Evolutionary conservation across 2,329 filamentous ascomycete species (phyloP), one percentile per base, ranked within the genome.

Genomic region (Penicillium corylophilum): DNA sequence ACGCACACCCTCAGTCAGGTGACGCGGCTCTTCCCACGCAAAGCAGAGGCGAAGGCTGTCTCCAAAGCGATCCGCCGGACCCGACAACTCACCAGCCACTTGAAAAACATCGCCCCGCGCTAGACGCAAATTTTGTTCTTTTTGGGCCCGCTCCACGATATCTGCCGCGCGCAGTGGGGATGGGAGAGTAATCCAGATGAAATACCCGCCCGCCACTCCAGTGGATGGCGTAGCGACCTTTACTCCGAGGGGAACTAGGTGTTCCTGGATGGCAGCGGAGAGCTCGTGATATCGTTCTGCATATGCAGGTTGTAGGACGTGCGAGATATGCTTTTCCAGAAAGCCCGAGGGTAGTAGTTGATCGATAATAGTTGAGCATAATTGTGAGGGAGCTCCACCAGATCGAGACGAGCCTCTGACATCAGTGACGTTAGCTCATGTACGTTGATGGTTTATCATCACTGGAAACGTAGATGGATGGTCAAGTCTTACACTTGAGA

Each of bases 111-210:
- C 77, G 3, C 90, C 90, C 20, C 81, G 77, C 22, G 85, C 88
- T 20, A 94, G 76, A 23, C 85, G 78, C 50, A 95, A 69, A 42
- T 84, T 83, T 68, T 88, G 86, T 48, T 86, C 81, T 20, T 76
- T 71, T 63, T 79, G 74, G 15, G 86, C 86, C 35, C 76, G 75
- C 60, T 78, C 72, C 6, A 82, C 82, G 28, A 90, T 74, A 7
- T 79, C 77, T 28, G 72, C 73, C 31, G 80, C 83, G 8, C 78
- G 75, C 48, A 87, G 72, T 40, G 66, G 49, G 56, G 68, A 56
- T 0, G 86, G 85, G 4, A 95, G 70, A 1, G 77, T 79, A 23
- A 95, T 71, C 90, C 90, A 96, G 43, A 95, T 76, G 68, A 95
- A 96, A 68, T 93, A 96, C 0, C 91, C 91, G 0, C 91, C 91